These are phyloP conservation scores for Phanerochaete sordida DNA, from an alignment of 768 basidiomycete species.

Conservation along the genomic window DNA sequence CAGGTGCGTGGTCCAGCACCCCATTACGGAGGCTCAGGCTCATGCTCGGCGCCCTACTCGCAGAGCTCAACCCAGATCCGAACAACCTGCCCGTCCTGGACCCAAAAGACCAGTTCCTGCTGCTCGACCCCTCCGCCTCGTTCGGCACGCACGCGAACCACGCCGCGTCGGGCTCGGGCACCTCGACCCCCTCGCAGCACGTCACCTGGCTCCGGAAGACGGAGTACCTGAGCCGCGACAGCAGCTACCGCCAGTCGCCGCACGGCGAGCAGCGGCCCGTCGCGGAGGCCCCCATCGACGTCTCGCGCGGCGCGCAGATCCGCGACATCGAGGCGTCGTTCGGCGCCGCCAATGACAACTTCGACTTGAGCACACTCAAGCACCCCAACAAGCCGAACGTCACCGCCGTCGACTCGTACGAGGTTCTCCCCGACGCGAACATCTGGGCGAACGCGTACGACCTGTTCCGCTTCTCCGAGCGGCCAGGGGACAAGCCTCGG, in stretches of 20 bases:
- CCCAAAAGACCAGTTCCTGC: conserved; percentile 71
- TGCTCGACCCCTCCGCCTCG: conserved; percentile 58
- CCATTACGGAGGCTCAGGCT: background rate
- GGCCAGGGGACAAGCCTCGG: conserved; percentile 69
- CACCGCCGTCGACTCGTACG: conserved; percentile 76
- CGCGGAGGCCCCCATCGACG: conserved; percentile 49
- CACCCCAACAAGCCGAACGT: conserved; percentile 81
- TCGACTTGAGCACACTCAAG: conserved; percentile 53
- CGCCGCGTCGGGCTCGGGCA: conserved; percentile 32
- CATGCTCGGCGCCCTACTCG: background rate
- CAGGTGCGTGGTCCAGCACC: conserved; percentile 42
- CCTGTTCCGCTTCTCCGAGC: conserved; percentile 79
- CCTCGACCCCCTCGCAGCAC: conserved; percentile 47
- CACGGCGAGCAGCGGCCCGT: conserved; percentile 54
- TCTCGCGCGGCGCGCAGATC: conserved; percentile 72
- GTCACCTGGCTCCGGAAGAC: conserved; percentile 94
- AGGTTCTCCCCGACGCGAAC: conserved; percentile 78
- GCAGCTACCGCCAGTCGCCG: conserved; percentile 37
- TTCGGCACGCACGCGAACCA: conserved; percentile 38
- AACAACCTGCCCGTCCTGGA: conserved; percentile 58
- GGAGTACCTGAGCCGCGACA: conserved; percentile 77
- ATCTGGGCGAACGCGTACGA: conserved; percentile 92
- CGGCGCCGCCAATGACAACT: conserved; percentile 50
- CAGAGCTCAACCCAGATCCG: conserved; percentile 66
- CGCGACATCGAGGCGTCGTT: conserved; percentile 80